A percentile compares a stretch with the other conserved stretches of the same genome.
These are phyloP conservation scores for Fusarium mangiferae DNA, from an alignment of 2,329 filamentous ascomycete genomes.

Conservation along the genomic window DNA sequence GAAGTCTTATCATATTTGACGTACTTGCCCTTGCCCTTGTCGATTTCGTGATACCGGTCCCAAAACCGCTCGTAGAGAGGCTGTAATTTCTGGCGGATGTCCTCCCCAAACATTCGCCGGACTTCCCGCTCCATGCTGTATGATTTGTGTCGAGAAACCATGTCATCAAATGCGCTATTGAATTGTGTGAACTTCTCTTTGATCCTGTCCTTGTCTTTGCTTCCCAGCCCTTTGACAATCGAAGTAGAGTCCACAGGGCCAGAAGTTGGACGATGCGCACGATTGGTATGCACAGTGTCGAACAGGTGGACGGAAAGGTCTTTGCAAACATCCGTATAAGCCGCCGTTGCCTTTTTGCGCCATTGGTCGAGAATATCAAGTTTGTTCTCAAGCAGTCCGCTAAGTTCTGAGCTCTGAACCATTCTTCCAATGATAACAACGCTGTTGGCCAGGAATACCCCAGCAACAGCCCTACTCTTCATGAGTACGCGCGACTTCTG, in stretches of 20 bases:
- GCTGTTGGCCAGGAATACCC: constrained; percentile 92
- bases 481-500: constrained; percentile 77
- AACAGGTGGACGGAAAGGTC: constrained; percentile 87
- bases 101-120: constrained; percentile 78
- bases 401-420: constrained; percentile 83
- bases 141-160: constrained; percentile 82
- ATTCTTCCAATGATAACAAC: constrained; percentile 85
- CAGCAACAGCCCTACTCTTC: constrained; percentile 81
- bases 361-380: constrained; percentile 79
- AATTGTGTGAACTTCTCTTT: constrained; percentile 96
- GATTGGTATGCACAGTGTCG: constrained; percentile 91
- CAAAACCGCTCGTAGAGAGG: constrained; percentile 95
- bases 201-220: constrained; percentile 94
- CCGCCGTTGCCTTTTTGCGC: constrained; percentile 84
- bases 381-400: constrained; percentile 73
- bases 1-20: constrained; percentile 94
- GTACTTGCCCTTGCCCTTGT: constrained; percentile 98
- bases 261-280: constrained; percentile 76
- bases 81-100: constrained; percentile 92
- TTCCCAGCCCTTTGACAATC: constrained; percentile 83
- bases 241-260: constrained; percentile 82
- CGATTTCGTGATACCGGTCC: constrained; percentile 96
- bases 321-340: constrained; percentile 89
- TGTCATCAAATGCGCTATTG: constrained; percentile 89
- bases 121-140: constrained; percentile 94